A percentile compares a stretch with the other conserved stretches of the same genome.
Evolutionary conservation across 2,329 filamentous ascomycete species (phyloP).

Genomic region (Diaporthe citri): DNA sequence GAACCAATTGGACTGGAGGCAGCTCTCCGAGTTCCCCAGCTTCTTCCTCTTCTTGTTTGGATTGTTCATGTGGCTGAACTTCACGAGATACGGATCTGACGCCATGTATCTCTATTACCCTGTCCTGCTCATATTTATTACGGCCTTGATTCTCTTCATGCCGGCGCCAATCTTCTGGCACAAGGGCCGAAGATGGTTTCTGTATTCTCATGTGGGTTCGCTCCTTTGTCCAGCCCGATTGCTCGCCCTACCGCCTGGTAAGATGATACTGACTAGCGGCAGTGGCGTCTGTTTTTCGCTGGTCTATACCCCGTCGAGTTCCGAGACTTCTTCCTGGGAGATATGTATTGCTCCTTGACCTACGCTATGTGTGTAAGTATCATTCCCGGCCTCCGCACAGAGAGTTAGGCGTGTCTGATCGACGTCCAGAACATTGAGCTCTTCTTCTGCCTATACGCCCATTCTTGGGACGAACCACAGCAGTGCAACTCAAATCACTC

Average conservation of each 20-base stretch:
- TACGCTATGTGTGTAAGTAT: conserved; percentile 85
- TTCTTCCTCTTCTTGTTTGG: conserved; percentile 85
- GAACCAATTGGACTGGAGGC: conserved; percentile 88
- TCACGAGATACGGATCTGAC: conserved; percentile 74
- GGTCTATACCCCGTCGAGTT: conserved; percentile 96
- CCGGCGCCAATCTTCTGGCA: conserved; percentile 82
- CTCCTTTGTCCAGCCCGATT: neutral
- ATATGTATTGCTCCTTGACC: conserved; percentile 96
- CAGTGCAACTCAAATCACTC: conserved; percentile 91
- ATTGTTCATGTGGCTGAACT: conserved; percentile 90
- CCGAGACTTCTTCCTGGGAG: conserved; percentile 95
- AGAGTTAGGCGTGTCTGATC: neutral
- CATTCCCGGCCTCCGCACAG: accelerated
- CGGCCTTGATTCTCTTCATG: conserved; percentile 77
- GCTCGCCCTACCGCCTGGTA: too few species aligned
- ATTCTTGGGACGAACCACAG: conserved; percentile 77
- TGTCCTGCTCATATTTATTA: conserved; percentile 80
- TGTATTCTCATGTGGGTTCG: conserved; percentile 83
- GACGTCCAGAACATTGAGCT: conserved; percentile 81
- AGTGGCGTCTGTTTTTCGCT: conserved; percentile 88
- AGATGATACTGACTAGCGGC: neutral
- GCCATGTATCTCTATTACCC: conserved; percentile 88
- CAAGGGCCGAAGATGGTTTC: conserved; percentile 84
- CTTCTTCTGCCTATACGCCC: conserved; percentile 95
- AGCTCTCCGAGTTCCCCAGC: conserved; percentile 87